Conservation (phyloP, 805 yeast genomes). For the Metschnikowia orientalis region DNA sequence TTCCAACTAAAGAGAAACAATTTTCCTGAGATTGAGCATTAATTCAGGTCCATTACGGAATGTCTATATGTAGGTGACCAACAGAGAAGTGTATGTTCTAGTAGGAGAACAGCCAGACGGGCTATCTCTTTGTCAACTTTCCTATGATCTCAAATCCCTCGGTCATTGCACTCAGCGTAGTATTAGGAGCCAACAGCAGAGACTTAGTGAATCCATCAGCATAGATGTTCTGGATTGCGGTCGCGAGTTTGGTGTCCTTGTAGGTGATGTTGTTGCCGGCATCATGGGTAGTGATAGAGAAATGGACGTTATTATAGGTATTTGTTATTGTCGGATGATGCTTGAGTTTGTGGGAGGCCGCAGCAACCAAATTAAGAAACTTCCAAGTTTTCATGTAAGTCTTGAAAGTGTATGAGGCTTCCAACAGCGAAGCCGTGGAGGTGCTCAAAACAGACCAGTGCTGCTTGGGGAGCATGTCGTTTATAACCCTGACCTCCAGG, state of each 20-base stretch:
- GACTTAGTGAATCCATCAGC: constrained; percentile 6
- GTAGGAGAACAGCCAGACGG: too few relatives aligned
- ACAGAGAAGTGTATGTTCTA: constrained; percentile 1
- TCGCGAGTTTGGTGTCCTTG: constrained; percentile 56
- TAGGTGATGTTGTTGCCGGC: constrained; percentile 45
- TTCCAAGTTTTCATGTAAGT: constrained; percentile 64
- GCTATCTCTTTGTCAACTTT: constrained; percentile 13
- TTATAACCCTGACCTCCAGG: constrained; percentile 35
- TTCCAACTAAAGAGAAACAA: too few relatives aligned
- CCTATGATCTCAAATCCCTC: constrained; percentile 14
- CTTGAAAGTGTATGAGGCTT: constrained; percentile 39
- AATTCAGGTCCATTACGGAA: too few relatives aligned
- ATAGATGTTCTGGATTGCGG: constrained; percentile 20
- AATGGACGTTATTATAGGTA: constrained; percentile 53
- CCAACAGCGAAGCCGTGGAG: constrained; percentile 17
- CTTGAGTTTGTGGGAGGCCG: constrained; percentile 51
- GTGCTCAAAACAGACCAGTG: constrained; percentile 7
- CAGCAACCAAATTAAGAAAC: constrained; percentile 54
- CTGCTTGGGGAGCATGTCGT: constrained; percentile 45
- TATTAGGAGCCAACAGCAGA: constrained; percentile 1
- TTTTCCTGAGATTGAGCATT: too few relatives aligned
- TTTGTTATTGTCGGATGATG: constrained; percentile 73
- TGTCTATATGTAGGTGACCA: too few relatives aligned
- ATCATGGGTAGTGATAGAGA: constrained; percentile 66
- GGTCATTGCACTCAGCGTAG: constrained; percentile 5